These are phyloP conservation scores for Gnomoniopsis sp. DNA, from an alignment of 2,329 filamentous ascomycete genomes.

Conservation along the genomic window DNA sequence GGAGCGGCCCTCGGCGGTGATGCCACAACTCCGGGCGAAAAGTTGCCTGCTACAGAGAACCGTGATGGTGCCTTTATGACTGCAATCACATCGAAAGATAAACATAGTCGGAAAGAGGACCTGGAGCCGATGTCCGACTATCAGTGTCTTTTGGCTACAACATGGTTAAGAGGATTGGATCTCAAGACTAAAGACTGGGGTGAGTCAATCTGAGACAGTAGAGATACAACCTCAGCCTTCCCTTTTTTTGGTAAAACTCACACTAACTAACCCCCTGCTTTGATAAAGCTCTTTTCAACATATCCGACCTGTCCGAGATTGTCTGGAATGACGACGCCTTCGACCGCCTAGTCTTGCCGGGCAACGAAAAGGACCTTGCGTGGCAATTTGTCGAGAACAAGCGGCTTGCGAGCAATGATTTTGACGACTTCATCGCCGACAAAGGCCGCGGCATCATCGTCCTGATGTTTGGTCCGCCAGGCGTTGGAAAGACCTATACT, in stretches of 20 bases:
- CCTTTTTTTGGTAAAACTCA: background rate
- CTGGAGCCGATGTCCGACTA: slow-evolving; percentile 30
- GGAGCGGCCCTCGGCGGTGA: too few relatives aligned
- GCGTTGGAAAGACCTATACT: slow-evolving; percentile 37
- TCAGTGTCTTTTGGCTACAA: slow-evolving; percentile 31
- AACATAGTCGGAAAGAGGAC: slow-evolving; percentile 18
- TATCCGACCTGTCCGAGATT: slow-evolving; percentile 27
- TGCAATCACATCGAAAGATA: background rate
- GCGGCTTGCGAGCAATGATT: slow-evolving; percentile 21
- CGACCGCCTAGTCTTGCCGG: slow-evolving; percentile 33
- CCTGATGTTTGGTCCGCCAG: slow-evolving; percentile 32
- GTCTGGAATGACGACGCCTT: slow-evolving; percentile 35
- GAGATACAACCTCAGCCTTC: background rate
- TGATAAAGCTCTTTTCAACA: slow-evolving; percentile 16
- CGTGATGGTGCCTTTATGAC: background rate
- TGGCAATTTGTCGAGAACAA: slow-evolving; percentile 38
- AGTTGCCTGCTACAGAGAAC: background rate
- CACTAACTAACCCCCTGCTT: background rate
- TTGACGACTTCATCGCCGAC: slow-evolving; percentile 34
- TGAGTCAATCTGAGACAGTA: background rate
- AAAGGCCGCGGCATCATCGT: slow-evolving; percentile 25
- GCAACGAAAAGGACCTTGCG: slow-evolving; percentile 33
- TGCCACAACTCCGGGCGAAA: too few relatives aligned
- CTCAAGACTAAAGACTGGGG: slow-evolving; percentile 33
- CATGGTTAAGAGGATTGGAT: slow-evolving; percentile 36